These are phyloP conservation scores for Aspergillus olivimuriae DNA, from an alignment of 495 filamentous ascomycete species.

Conservation along the genomic window DNA sequence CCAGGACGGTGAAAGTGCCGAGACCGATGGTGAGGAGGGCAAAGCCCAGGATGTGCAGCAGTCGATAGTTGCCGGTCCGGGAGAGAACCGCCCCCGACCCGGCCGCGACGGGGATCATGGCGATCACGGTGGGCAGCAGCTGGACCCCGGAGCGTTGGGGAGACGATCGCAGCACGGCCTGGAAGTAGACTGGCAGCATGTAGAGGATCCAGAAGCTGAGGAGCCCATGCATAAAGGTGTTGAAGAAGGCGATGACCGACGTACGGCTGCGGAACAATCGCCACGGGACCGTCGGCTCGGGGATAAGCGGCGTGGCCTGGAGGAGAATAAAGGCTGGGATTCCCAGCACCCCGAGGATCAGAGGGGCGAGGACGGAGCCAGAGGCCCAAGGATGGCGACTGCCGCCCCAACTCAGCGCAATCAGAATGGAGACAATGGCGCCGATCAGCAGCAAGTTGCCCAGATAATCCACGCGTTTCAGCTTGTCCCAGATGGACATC, in stretches of 20 bases:
- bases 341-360: slow-evolving; percentile 40
- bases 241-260: slow-evolving; percentile 9
- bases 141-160: background rate
- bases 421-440: slow-evolving; percentile 36
- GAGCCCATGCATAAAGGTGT: slow-evolving; percentile 18
- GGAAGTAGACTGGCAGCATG: slow-evolving; percentile 1
- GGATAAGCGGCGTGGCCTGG: slow-evolving; percentile 17
- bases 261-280: slow-evolving; percentile 28
- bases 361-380: slow-evolving; percentile 39
- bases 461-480: slow-evolving; percentile 43
- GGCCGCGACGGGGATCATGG: background rate
- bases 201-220: slow-evolving; percentile 3
- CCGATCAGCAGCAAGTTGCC: slow-evolving; percentile 43
- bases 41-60: background rate
- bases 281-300: slow-evolving; percentile 35
- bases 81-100: background rate
- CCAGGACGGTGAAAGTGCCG: background rate
- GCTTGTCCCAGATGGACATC: slow-evolving; percentile 17
- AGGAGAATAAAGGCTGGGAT: slow-evolving; percentile 24
- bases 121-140: background rate
- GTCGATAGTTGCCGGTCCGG: background rate
- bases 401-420: slow-evolving; percentile 46
- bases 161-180: background rate
- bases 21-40: background rate
- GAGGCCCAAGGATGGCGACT: slow-evolving; percentile 38